Percentiles rank a stretch among this genome's conserved stretches.
phyloP scores from a whole-genome alignment of 768 basidiomycete species.

The Harrya chromipes region DNA sequence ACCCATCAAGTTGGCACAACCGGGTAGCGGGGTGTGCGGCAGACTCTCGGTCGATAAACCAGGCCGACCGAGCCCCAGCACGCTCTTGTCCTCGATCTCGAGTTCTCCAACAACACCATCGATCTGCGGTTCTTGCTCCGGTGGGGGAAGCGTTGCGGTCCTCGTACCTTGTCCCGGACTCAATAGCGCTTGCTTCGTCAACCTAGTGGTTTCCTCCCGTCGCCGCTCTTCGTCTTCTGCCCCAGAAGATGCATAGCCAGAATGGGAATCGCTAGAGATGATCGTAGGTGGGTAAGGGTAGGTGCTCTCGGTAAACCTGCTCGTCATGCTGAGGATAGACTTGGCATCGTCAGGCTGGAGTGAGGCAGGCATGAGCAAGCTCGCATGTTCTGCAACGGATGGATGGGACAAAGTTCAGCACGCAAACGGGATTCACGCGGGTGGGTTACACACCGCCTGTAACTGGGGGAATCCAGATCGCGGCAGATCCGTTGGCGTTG shows the following conservation, averaged over 20 bases:
- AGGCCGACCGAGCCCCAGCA: constrained; percentile 72
- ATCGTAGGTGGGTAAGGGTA: constrained; percentile 24
- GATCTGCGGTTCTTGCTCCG: constrained; percentile 1
- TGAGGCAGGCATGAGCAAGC: constrained; percentile 15
- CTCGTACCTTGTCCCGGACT: constrained; percentile 23
- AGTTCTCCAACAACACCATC: constrained; percentile 1
- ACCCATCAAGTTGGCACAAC: background rate
- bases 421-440: background rate
- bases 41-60: constrained; percentile 74
- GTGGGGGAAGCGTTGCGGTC: constrained; percentile 35
- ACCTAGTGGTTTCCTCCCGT: constrained; percentile 22
- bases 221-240: constrained; percentile 21
- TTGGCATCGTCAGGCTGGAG: constrained; percentile 24
- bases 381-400: constrained; percentile 14
- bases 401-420: constrained; percentile 11
- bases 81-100: constrained; percentile 58
- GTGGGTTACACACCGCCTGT: constrained; percentile 24
- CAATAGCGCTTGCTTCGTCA: constrained; percentile 18
- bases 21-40: constrained; percentile 24
- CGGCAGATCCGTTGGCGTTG: constrained; percentile 3
- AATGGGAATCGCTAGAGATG: constrained; percentile 15
- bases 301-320: constrained; percentile 27
- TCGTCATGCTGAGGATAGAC: constrained; percentile 28
- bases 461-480: constrained; percentile 2
- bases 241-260: constrained; percentile 19